Conservation (phyloP, 371 early-diverging fungal species). For the Coelomomyces lativittatus region DNA sequence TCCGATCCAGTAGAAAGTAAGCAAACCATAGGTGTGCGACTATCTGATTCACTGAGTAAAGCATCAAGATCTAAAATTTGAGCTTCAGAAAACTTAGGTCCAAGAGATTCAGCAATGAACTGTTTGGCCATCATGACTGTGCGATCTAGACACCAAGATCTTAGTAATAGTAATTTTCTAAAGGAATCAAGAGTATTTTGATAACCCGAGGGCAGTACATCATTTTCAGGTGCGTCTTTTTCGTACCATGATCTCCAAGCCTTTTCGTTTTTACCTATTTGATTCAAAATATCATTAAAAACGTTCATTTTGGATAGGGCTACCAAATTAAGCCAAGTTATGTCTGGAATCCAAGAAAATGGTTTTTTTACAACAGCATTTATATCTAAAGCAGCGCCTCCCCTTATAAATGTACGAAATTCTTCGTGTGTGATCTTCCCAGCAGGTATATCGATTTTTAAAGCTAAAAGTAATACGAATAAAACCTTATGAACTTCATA, state of each 20-base stretch:
- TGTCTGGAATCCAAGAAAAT: slow-evolving; percentile 44
- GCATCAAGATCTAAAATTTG: slow-evolving; percentile 40
- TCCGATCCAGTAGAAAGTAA: slow-evolving; percentile 37
- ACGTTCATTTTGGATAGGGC: slow-evolving; percentile 37
- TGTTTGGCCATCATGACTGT: slow-evolving; percentile 35
- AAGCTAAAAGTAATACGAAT: slow-evolving; percentile 31
- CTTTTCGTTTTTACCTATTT: slow-evolving; percentile 42
- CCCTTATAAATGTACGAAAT: slow-evolving; percentile 37
- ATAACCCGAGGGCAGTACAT: slow-evolving; percentile 28
- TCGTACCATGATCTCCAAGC: slow-evolving; percentile 43
- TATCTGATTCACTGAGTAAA: slow-evolving; percentile 26
- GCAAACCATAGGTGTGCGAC: slow-evolving; percentile 43
- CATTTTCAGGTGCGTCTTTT: slow-evolving; percentile 40
- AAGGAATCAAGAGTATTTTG: slow-evolving; percentile 31
- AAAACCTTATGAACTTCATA: slow-evolving; percentile 42
- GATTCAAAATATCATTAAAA: slow-evolving; percentile 32
- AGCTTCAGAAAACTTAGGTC: slow-evolving; percentile 23
- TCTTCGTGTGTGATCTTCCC: slow-evolving; percentile 30
- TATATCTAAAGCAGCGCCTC: slow-evolving; percentile 41
- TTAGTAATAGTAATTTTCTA: slow-evolving; percentile 21
- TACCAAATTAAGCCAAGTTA: slow-evolving; percentile 41
- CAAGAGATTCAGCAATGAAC: slow-evolving; percentile 30
- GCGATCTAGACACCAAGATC: slow-evolving; percentile 37
- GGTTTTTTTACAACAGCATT: slow-evolving; percentile 40
- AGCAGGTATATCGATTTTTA: slow-evolving; percentile 32